Conservation (phyloP, 176 grass and related monocot species). For the Rhynchospora breviuscula region DNA sequence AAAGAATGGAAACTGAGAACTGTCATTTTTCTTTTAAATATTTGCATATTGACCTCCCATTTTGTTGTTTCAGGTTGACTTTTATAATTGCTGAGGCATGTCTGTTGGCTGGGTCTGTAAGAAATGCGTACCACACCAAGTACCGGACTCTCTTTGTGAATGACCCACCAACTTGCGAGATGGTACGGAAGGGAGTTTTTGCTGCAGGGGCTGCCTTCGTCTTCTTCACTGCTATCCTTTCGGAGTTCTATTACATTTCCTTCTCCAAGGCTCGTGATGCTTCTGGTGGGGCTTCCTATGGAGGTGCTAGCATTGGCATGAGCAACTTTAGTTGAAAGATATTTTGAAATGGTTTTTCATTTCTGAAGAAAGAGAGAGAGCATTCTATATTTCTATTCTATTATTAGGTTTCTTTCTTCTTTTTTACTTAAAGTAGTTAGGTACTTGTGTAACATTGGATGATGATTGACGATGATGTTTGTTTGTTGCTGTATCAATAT, state of each 20-base stretch:
- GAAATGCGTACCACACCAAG: conserved; percentile 82
- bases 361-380: conserved; percentile 9
- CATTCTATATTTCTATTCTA: conserved; percentile 5
- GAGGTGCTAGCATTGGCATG: conserved; percentile 59
- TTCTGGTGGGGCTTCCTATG: conserved; percentile 31
- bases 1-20: not conserved
- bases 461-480: not conserved
- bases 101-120: conserved; percentile 70
- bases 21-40: not conserved
- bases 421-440: not conserved
- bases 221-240: conserved; percentile 78
- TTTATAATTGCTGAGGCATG: conserved; percentile 72
- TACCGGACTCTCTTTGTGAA: conserved; percentile 50
- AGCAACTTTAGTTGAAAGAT: conserved; percentile 50
- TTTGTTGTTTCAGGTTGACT: conserved; percentile 42
- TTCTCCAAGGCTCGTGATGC: conserved; percentile 55
- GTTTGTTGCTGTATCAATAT: not conserved
- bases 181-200: conserved; percentile 78
- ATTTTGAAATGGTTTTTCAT: not conserved
- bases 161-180: conserved; percentile 52
- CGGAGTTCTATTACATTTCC: conserved; percentile 69
- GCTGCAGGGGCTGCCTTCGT: conserved; percentile 78
- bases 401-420: conserved; percentile 12
- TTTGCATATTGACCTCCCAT: not conserved
- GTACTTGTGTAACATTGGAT: not conserved